Evolutionary conservation across 2,329 filamentous ascomycete genomes (phyloP), one percentile per base, ranked within the genome.

Genomic region (Leptographium procerum): DNA sequence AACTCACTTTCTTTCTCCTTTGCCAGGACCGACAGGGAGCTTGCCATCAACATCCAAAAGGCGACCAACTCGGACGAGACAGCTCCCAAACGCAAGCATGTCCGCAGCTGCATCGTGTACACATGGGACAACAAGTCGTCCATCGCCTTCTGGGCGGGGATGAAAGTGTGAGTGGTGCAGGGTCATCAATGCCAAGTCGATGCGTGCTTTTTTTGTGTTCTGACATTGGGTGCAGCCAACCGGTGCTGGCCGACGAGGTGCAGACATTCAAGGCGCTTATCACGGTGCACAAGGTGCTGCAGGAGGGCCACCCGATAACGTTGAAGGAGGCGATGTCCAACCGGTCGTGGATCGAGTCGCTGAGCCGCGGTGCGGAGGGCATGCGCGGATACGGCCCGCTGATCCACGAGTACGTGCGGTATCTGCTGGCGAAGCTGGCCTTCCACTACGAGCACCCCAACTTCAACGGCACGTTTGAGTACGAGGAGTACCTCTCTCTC

Each of bases 71-170:
- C 77, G 66, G 84, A 88, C 65, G 84, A 88, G 70, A 81, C 84
- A 1, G 84, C 83, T 8, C 83, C 83, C 43, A 86, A 86, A 71
- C 81, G 83, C 67, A 99, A 99, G 76, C 94, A 99, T 88, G 94
- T 99, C 60, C 89, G 94, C 69, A 91, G 88, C 72, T 95, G 90
- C 70, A 99, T 99, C 68, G 92, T 99, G 52, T 97, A 97, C 73
- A 97, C 92, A 60, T 99, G 94, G 94, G 94, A 99, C 74, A 91
- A 99, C 77, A 95, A 95, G 76, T 95, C 88, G 64, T 95, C 91
- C 48, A 81, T 85, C 70, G 89, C 91, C 69, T 99, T 99, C 73
- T 99, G 94, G 94, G 85, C 89, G 59, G 92, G 91, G 70, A 95
- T 99, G 82, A 99, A 99, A 84, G 91, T 97, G 87, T 95, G 13